Evolutionary conservation across 257 asterid genomes (phyloP), one percentile per base, ranked within the genome.

Genomic region (Solanum bulbocastanum): DNA sequence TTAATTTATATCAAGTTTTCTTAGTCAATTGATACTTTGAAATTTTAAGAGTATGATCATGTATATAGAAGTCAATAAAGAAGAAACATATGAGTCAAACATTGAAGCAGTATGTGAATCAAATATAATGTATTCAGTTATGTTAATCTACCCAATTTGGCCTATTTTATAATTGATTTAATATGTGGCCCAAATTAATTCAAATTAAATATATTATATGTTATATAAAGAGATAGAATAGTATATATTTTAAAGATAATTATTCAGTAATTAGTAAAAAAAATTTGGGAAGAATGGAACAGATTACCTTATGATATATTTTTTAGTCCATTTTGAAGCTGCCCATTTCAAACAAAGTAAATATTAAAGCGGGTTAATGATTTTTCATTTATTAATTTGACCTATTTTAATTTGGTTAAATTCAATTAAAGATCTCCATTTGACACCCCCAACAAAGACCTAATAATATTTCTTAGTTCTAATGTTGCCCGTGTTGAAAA

Each of bases 331-430:
- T 16, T 71, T 16, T 71, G 12, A 71, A 9, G 6, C 10, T 27
- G 0, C 1, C 37, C 75, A 27, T 71, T 71, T 71, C 78, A 68
- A 15, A 27, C 37, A 13, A 68, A 65, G 33, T 65, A 65, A 27
- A 27, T 13, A 30, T 27, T 13, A 12, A 16, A 22, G 8, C 0
- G 10, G 22, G 0, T 5, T 12, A 25, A 25, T 25, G 8, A 66
- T 30, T 30, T 68, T 62, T 62, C 30, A 62, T 10, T 23, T 1
- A 62, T 12, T 62, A 62, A 62, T 9, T 62, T 10, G 12, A 23
- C 4, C 2, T 22, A 58, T 60, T 60, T 62, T 23, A n/a, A 62
- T 10, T 0, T 5, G 6, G 1, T n/a, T 0, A 10, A 65, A n/a
- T 65, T 65, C 0, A n/a, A 6, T 62, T 6, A 66, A 66, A 66